Evolutionary conservation across 2,329 filamentous ascomycete species (phyloP), one percentile per base, ranked within the genome.

Genomic region (Aspergillus sp.): DNA sequence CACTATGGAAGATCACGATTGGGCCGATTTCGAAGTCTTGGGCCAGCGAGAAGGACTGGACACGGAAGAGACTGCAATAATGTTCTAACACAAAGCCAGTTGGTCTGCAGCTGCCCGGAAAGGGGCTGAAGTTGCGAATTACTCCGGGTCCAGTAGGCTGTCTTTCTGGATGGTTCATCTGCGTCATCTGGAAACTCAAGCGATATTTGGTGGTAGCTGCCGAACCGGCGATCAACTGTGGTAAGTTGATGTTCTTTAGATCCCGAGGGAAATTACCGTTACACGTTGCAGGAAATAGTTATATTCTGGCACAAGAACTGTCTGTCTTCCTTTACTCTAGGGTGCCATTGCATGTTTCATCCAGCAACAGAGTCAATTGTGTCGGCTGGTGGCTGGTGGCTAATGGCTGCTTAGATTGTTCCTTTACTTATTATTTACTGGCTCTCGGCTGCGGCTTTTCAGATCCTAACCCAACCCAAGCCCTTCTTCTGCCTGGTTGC

Each of bases 1-100:
- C 60, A 62, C 60, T 51, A 56, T 33, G 34, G 37, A 49, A 42
- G 41, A 39, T 22, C 30, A 39, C 51, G 54, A 46, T 54, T 61
- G 49, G 49, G 46, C 56, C 49, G 39, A 45, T 48, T 48, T 51
- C 40, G 34, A 56, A 58, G 42, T 46, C 44, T 41, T 51, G 51
- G 57, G 51, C 58, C 27, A 42, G 48, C 44, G n/a, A 48, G 42
- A 37, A 51, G 20, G 24, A 24, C 17, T 40, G 41, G 42, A 37
- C 48, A 45, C 44, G 30, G 41, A 52, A 53, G n/a, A 19, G 15
- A 46, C 40, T 30, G 34, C 15, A 40, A 22, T 41, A 15, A 5
- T 47, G 17, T 19, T 34, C 39, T n/a, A 13, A n/a, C 17, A 34
- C 34, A 37, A 41, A 37, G 51, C 30, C 51, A 51, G 41, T 48